These are phyloP conservation scores for Sclerotinia borealis DNA, from an alignment of 2,329 filamentous ascomycete species.

Conservation along the genomic window DNA sequence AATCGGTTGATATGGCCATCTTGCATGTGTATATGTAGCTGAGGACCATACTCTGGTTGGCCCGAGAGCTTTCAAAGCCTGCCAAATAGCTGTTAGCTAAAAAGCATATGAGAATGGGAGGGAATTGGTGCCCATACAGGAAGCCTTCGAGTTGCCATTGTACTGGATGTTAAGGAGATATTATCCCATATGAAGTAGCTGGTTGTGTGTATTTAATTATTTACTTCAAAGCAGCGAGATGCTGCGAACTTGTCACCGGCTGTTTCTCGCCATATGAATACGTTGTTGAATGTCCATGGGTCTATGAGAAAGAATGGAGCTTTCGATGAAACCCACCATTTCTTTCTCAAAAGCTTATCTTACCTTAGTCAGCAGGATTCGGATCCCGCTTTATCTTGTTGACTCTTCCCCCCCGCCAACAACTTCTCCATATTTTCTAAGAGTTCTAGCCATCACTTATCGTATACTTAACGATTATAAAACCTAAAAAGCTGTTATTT, in stretches of 20 bases:
- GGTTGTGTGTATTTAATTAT: neutral
- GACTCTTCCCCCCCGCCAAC: conserved; percentile 1
- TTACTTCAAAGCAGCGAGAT: conserved; percentile 25
- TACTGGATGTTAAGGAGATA: conserved; percentile 1
- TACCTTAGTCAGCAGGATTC: conserved; percentile 4
- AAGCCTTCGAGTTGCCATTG: conserved; percentile 27
- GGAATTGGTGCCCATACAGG: conserved; percentile 21
- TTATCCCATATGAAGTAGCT: conserved; percentile 7
- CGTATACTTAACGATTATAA: no score
- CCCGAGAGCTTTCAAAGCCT: conserved; percentile 15
- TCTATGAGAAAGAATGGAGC: conserved; percentile 7
- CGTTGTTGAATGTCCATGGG: conserved; percentile 8
- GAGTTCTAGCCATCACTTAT: no score
- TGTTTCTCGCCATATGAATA: conserved; percentile 25
- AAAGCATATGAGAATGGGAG: conserved; percentile 11
- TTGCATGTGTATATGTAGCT: neutral
- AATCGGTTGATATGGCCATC: conserved; percentile 4
- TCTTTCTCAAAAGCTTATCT: neutral
- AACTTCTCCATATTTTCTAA: neutral
- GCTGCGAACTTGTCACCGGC: conserved; percentile 30
- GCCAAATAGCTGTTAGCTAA: conserved; percentile 16
- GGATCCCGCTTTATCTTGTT: neutral
- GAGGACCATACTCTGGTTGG: neutral
- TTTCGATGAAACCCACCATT: conserved; percentile 2
- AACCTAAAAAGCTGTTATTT: no score